A percentile compares a stretch with the other conserved stretches of the same genome.
Evolutionary conservation across 257 asterid genomes (phyloP).

Genomic region (Avicennia marina): DNA sequence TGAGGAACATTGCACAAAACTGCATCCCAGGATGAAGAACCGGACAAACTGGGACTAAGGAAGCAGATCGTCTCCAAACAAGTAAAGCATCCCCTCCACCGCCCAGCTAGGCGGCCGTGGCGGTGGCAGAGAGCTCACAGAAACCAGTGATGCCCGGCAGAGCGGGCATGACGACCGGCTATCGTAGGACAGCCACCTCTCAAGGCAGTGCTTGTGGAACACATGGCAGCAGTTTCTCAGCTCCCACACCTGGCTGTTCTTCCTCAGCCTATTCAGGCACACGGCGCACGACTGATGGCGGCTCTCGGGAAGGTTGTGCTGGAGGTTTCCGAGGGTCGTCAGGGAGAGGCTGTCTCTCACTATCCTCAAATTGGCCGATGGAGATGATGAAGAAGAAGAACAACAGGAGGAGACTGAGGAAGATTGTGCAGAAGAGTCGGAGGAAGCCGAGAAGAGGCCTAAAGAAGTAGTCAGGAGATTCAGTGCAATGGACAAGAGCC

Average conservation of each 20-base stretch:
- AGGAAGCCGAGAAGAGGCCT: constrained; percentile 26
- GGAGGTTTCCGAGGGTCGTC: constrained; percentile 41
- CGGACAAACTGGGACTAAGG: constrained; percentile 21
- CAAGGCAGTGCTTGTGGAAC: constrained; percentile 63
- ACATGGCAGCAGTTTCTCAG: constrained; percentile 67
- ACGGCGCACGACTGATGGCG: constrained; percentile 49
- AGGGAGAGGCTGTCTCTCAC: constrained; percentile 35
- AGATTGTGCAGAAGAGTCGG: constrained; percentile 11
- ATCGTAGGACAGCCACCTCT: constrained; percentile 59
- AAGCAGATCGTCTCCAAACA: constrained; percentile 78
- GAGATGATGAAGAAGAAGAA: constrained; percentile 11
- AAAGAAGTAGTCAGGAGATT: too few species aligned
- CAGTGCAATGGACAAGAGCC: constrained; percentile 40
- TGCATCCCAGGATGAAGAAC: constrained; percentile 2
- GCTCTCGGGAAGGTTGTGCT: constrained; percentile 25
- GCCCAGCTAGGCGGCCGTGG: constrained; percentile 60
- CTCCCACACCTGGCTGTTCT: constrained; percentile 58
- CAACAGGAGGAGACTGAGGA: constrained; percentile 10
- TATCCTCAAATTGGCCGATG: constrained; percentile 25
- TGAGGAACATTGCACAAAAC: too few species aligned
- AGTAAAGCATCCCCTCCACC: constrained; percentile 66
- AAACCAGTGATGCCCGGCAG: constrained; percentile 49
- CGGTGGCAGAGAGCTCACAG: constrained; percentile 16
- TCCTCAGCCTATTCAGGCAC: constrained; percentile 45
- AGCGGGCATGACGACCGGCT: constrained; percentile 58